Conservation (phyloP, 1,284 basidiomycete species). For the Schizopora paradoxa region DNA sequence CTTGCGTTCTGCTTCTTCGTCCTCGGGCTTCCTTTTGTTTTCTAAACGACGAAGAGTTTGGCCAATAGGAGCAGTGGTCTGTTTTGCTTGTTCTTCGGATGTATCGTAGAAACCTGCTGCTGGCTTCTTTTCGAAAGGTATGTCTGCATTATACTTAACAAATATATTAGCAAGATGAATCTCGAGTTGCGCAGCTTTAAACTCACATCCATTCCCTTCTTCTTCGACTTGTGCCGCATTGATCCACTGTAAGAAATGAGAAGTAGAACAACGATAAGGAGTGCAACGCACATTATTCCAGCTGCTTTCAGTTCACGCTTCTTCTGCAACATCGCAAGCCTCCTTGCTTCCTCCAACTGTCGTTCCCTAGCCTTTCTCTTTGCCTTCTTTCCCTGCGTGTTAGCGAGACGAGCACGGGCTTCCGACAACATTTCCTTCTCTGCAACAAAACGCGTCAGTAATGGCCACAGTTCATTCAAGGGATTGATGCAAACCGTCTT, state of each 20-base stretch:
- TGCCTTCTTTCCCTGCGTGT: constrained; percentile 99
- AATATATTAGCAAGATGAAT: constrained; percentile 8
- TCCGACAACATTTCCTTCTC: constrained; percentile 99
- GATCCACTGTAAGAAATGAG: constrained; percentile 31
- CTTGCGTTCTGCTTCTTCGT: constrained; percentile 79
- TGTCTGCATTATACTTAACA: constrained; percentile 96
- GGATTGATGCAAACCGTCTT: constrained; percentile 64
- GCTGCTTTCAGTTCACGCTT: constrained; percentile 97
- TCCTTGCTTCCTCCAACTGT: constrained; percentile 91
- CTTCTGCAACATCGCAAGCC: constrained; percentile 95
- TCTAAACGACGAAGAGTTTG: constrained; percentile 85
- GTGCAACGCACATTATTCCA: constrained; percentile 79
- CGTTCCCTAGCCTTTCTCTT: constrained; percentile 97
- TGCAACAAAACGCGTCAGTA: constrained; percentile 28
- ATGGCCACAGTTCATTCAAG: background rate
- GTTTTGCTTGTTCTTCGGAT: constrained; percentile 88
- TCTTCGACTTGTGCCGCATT: constrained; percentile 87
- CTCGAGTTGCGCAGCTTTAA: constrained; percentile 8
- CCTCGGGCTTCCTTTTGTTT: constrained; percentile 90
- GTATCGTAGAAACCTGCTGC: constrained; percentile 97
- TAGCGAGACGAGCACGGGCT: constrained; percentile 94
- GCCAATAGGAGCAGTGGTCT: constrained; percentile 85
- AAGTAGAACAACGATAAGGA: background rate
- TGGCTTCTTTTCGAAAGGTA: constrained; percentile 97
- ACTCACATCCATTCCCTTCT: constrained; percentile 90